Evolutionary conservation across 2,329 filamentous ascomycete genomes (phyloP).

Genomic region (Colletotrichum truncatum): DNA sequence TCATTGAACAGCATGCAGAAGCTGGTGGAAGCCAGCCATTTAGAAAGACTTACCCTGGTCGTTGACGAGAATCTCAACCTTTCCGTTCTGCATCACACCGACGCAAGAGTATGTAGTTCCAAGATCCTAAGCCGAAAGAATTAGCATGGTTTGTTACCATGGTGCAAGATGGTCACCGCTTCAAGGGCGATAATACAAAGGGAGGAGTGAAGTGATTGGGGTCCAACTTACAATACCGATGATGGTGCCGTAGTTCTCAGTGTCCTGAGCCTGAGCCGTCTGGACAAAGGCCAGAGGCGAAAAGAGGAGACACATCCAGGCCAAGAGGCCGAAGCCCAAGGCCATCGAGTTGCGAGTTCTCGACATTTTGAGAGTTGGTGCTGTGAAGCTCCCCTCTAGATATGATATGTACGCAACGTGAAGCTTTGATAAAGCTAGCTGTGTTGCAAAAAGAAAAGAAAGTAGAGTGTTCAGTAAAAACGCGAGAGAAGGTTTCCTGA

Average conservation of each 20-base stretch:
- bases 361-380: slow-evolving; percentile 50
- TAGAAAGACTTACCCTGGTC: slow-evolving; percentile 67
- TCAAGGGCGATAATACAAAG: no score
- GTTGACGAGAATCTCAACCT: slow-evolving; percentile 95
- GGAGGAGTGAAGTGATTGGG: not conserved
- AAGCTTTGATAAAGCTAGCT: not conserved
- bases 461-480: not conserved
- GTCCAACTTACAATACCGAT: slow-evolving; percentile 82
- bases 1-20: no score
- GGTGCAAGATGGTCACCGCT: not conserved
- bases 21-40: no score
- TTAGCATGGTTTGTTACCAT: not conserved
- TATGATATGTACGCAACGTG: slow-evolving; percentile 15
- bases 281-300: slow-evolving; percentile 87
- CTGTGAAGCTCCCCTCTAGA: slow-evolving; percentile 27
- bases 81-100: slow-evolving; percentile 95
- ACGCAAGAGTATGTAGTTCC: slow-evolving; percentile 92
- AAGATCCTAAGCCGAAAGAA: slow-evolving; percentile 66
- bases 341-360: slow-evolving; percentile 74
- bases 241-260: slow-evolving; percentile 85
- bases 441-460: slow-evolving; percentile 5
- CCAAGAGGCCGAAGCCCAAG: slow-evolving; percentile 86
- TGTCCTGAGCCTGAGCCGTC: slow-evolving; percentile 77
- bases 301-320: slow-evolving; percentile 92
- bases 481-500: not conserved